Percentiles rank a stretch among this genome's conserved stretches.
phyloP scores from a whole-genome alignment of 148 eudicot genomes.

The Heliamphora exappendiculata region DNA sequence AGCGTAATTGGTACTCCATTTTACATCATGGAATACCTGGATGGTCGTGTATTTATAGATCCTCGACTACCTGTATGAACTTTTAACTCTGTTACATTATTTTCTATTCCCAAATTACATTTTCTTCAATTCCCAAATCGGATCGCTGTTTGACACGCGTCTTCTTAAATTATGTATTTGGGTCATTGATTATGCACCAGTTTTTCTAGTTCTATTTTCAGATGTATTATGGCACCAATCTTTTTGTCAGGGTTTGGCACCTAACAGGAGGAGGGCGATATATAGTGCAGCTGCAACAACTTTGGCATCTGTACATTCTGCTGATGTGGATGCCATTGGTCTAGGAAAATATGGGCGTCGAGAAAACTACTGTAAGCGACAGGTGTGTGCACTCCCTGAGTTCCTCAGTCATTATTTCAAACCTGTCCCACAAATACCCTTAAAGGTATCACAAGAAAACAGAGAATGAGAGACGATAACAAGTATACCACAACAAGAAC shows the following conservation, averaged over 20 bases:
- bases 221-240: not conserved
- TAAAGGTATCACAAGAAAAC: too few species aligned
- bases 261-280: constrained; percentile 49
- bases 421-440: too few species aligned
- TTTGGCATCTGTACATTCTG: constrained; percentile 80
- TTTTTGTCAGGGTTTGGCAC: constrained; percentile 52
- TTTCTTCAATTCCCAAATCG: not conserved
- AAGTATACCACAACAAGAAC: too few species aligned
- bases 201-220: not conserved
- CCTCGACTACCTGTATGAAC: constrained; percentile 66
- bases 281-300: constrained; percentile 62
- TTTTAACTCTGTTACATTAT: not conserved
- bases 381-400: constrained; percentile 30
- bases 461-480: too few species aligned
- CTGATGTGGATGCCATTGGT: constrained; percentile 74
- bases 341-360: constrained; percentile 69
- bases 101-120: not conserved
- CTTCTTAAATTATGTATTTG: not conserved
- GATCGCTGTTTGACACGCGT: not conserved
- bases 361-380: constrained; percentile 78
- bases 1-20: constrained; percentile 85
- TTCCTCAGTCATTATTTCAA: too few species aligned
- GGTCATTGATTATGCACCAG: not conserved
- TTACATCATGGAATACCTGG: constrained; percentile 94
- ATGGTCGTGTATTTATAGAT: constrained; percentile 80